Conservation (phyloP, 1,139 yeast species). For the Lodderomyces parapsilosis region DNA sequence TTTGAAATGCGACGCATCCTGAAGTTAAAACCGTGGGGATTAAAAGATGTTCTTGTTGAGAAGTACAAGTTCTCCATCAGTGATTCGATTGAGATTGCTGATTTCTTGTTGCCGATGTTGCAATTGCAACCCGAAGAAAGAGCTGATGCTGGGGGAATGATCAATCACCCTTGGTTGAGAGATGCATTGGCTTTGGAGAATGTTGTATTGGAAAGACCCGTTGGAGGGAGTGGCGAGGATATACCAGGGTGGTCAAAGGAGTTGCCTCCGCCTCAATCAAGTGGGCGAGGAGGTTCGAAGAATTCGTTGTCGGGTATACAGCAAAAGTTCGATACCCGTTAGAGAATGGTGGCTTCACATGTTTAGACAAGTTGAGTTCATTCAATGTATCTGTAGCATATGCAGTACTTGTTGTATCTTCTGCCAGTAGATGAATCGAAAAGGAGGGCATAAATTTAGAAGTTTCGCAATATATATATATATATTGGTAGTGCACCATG, state of each 20-base stretch:
- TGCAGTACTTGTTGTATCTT: background rate
- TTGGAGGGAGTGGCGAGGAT: conserved; percentile 67
- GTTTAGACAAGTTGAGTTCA: no score
- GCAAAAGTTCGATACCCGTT: background rate
- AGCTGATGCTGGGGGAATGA: conserved; percentile 81
- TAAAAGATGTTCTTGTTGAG: conserved; percentile 45
- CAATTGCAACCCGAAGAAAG: conserved; percentile 64
- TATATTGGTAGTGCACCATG: background rate
- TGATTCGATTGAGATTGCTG: conserved; percentile 57
- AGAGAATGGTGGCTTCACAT: no score
- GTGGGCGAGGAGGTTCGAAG: background rate
- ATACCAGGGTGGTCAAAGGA: conserved; percentile 72
- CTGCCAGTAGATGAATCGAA: background rate
- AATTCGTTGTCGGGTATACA: background rate
- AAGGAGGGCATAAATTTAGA: no score
- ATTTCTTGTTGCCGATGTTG: conserved; percentile 73
- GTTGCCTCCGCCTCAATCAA: conserved; percentile 10
- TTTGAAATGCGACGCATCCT: conserved; percentile 59
- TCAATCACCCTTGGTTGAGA: conserved; percentile 74
- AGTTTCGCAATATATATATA: no score
- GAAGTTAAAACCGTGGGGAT: conserved; percentile 50
- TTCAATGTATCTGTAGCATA: no score
- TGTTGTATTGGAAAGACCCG: conserved; percentile 53
- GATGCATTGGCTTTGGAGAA: conserved; percentile 63
- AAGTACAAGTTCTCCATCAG: conserved; percentile 62